phyloP scores from a whole-genome alignment of 768 basidiomycete species.

The Pulveroboletus frians region DNA sequence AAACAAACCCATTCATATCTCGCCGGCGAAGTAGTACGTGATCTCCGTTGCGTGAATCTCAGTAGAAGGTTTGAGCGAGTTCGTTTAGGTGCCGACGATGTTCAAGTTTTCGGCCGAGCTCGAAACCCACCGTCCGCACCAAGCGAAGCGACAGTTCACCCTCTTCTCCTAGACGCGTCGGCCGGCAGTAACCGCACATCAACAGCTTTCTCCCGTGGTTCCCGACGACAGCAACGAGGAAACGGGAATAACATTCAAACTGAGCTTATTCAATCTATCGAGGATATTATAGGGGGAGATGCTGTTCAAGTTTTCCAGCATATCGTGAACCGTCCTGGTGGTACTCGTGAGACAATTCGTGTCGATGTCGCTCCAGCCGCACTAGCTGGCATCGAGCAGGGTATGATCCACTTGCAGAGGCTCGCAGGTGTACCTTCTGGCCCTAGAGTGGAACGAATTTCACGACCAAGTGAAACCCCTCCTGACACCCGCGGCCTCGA shows the following conservation, averaged over 20 bases:
- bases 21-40: constrained; percentile 44
- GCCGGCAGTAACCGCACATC: constrained; percentile 40
- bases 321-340: constrained; percentile 59
- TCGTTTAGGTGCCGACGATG: constrained; percentile 44
- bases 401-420: constrained; percentile 44
- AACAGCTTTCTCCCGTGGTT: constrained; percentile 40
- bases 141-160: constrained; percentile 75
- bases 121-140: constrained; percentile 47
- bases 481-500: constrained; percentile 49
- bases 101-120: constrained; percentile 59
- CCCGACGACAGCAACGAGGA: constrained; percentile 55
- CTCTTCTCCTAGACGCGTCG: constrained; percentile 68
- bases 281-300: constrained; percentile 75
- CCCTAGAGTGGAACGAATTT: constrained; percentile 55
- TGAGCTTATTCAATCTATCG: constrained; percentile 71
- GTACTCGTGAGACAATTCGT: constrained; percentile 61
- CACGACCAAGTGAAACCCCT: constrained; percentile 46
- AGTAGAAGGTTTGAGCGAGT: background rate
- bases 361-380: constrained; percentile 70
- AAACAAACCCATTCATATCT: constrained; percentile 39
- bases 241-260: constrained; percentile 42
- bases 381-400: constrained; percentile 56
- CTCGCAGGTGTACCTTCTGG: constrained; percentile 45
- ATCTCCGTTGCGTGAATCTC: background rate
- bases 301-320: constrained; percentile 83